Evolutionary conservation across 176 grass and related monocot genomes (phyloP), one percentile per base, ranked within the genome.

Genomic region (Carex myosuroides): DNA sequence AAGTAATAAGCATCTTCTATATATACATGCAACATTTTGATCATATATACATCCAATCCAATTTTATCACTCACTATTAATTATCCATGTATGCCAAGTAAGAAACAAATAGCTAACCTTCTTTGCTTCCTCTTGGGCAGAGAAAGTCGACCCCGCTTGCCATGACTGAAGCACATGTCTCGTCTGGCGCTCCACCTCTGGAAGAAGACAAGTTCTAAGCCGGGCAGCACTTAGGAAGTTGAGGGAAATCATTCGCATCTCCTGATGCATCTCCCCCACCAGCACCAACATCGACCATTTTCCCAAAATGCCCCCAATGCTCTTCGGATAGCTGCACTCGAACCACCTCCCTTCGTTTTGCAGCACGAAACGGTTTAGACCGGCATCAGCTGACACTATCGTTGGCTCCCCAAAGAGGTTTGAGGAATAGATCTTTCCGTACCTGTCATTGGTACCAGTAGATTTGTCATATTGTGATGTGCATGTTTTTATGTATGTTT

Each of bases 201-300:
- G 93, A 5, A 98, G 89, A 30, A 98, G 88, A 63, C 87, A 66
- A 37, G 83, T 59, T 57, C 91, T 91, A 70, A 98, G 96, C 76
- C 96, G 87, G 70, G 81, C 88, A 86, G 87, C 87, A 70, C 88
- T 93, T 88, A 98, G 87, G 89, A 98, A 98, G 88, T 95, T 98
- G 70, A 98, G 88, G 2, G 96, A 90, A 86, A 95, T 92, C 68
- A 84, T 79, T n/a, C 91, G 84, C 93, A 95, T 98, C 86, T 95
- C 88, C 8, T 89, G 79, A 77, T 98, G 96, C 26, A 88, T 87
- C 68, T 95, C 89, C 18, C 96, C 96, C 0, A 92, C 85, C 9
- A 95, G 85, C 13, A 98, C 93, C 3, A 98, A 80, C 96, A 95
- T 93, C 0, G 96, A 98, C 91, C 89, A 95, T 89, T 98, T 98